Conservation (phyloP, 2,329 filamentous ascomycete genomes). For the Sporothrix luriei region DNA sequence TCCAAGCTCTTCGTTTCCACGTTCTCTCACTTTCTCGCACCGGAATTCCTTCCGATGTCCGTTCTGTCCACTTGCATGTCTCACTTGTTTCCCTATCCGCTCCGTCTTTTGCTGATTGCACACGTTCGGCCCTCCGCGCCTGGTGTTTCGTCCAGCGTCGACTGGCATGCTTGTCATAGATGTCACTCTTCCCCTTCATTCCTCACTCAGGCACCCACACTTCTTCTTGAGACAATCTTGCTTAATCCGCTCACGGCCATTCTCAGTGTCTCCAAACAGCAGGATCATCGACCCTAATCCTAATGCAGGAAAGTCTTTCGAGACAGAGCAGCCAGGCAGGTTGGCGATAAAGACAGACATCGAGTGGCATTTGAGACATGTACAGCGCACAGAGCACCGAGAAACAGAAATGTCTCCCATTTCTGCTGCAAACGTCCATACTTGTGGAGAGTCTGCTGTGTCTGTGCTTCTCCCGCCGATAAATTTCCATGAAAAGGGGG, state of each 20-base stretch:
- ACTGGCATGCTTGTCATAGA: not conserved
- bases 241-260: conserved; percentile 7
- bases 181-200: conserved; percentile 18
- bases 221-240: not conserved
- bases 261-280: not conserved
- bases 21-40: not conserved
- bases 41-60: conserved; percentile 16
- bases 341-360: not conserved
- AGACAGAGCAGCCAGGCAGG: not conserved
- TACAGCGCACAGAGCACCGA: not conserved
- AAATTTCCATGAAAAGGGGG: too few relatives aligned
- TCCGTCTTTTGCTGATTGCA: conserved; percentile 17
- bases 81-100: conserved; percentile 1
- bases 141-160: not conserved
- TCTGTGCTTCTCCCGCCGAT: not conserved
- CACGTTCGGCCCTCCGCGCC: not conserved
- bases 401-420: not conserved
- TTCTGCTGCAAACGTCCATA: conserved; percentile 26
- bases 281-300: not conserved
- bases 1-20: not conserved
- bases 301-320: not conserved
- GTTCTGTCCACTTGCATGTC: conserved; percentile 14
- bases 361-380: not conserved
- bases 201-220: not conserved
- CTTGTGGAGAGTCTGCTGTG: not conserved